Percentiles rank a stretch among this genome's conserved stretches.
These are phyloP conservation scores for Saccharomycopsis capsularis DNA, from an alignment of 805 yeast genomes.

Conservation along the genomic window DNA sequence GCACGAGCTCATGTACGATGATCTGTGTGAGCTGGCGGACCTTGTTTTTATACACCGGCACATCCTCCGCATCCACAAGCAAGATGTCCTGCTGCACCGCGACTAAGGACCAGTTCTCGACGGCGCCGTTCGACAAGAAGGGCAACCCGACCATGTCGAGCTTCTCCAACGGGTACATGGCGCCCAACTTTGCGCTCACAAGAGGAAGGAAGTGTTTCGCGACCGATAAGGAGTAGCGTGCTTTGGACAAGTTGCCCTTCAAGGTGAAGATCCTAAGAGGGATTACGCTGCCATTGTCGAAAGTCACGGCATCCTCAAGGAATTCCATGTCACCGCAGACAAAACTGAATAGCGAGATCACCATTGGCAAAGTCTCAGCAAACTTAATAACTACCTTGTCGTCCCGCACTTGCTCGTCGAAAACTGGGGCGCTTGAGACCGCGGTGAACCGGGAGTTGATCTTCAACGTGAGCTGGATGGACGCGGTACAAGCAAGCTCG, in stretches of 20 bases:
- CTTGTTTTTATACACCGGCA: conserved; percentile 8
- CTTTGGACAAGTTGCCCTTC: conserved; percentile 39
- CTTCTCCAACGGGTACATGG: conserved; percentile 51
- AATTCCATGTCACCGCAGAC: conserved; percentile 61
- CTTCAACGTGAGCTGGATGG: conserved; percentile 43
- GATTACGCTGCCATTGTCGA: conserved; percentile 25
- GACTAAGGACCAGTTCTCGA: conserved; percentile 73
- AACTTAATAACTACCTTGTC: conserved; percentile 37
- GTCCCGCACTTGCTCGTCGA: conserved; percentile 25
- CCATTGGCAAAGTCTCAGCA: conserved; percentile 49
- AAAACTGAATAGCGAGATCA: conserved; percentile 61
- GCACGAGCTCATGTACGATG: conserved; percentile 65
- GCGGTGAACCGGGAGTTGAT: conserved; percentile 41
- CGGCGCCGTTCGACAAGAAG: conserved; percentile 67
- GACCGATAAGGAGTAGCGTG: conserved; percentile 44
- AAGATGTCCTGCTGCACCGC: conserved; percentile 47
- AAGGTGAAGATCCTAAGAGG: conserved; percentile 53
- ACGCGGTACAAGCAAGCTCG: conserved; percentile 50
- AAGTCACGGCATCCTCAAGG: conserved; percentile 32
- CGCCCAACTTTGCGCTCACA: conserved; percentile 38
- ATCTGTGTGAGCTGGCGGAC: conserved; percentile 40
- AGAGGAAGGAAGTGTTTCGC: conserved; percentile 42
- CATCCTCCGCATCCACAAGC: conserved; percentile 28
- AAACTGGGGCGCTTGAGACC: conserved; percentile 42
- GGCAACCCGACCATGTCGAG: conserved; percentile 66